Base-by-base conservation (phyloP, 1,139 yeast genomes). In the Meyerozyma guilliermondii region DNA sequence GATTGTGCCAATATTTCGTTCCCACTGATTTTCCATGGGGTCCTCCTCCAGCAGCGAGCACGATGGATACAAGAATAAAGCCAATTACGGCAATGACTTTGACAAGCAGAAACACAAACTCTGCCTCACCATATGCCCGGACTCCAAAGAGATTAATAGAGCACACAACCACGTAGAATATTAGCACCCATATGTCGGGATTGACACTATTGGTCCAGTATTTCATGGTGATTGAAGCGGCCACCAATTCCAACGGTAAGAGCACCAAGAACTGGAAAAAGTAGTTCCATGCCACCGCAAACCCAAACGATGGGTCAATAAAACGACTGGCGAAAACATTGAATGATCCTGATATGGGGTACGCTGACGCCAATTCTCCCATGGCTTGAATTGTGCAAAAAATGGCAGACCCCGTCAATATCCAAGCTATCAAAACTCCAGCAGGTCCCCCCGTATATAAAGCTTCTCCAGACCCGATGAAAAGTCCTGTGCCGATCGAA, bases 391-490 rank as follows among this genome's bases (percentile, higher is more conserved):
- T 60, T n/a, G 65, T 62, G 40, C 60, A 57, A 41, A 58, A 59
- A 35, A 63, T 60, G 14, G 62, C 59, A 30, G 57, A 46, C 0
- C 66, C 67, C 2, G 64, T 62, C 28, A 62, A 46, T 1, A 59
- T 54, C 63, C 65, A 60, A 3, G 85, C 91, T 33, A 87, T 68
- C 38, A 88, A 66, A 38, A 88, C 65, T 38, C 86, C 83, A 0
- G 80, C 88, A 1, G 96, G 89, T 2, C 96, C 96, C 44, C 91
- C 95, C 40, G 67, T 62, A 36, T 54, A 48, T 48, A 71, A 59
- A 17, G 73, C 73, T 18, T 55, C 47, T 10, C 62, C 63, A 13
- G 60, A 52, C 36, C 63, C 63, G 13, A 59, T 55, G 41, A 59
- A 59, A 41, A 2, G 48, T 7, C 50, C 55, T 17, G 47, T 46